Evolutionary conservation across 371 early-diverging fungal genomes (phyloP).

Genomic region (Mucor mucedo): DNA sequence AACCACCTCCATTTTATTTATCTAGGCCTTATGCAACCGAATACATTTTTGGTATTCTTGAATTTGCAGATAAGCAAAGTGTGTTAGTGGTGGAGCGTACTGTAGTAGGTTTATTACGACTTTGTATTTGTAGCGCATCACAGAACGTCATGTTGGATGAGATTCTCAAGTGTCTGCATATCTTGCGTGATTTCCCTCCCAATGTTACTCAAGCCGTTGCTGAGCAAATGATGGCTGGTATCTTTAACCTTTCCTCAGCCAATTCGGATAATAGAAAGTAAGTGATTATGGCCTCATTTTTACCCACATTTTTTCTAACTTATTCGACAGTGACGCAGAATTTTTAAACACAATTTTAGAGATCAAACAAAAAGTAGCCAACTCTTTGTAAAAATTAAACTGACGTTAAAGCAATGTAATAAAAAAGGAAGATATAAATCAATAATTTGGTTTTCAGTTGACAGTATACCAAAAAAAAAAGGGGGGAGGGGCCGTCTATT

Average conservation of each 20-base stretch:
- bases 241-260: slow-evolving; percentile 62
- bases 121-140: slow-evolving; percentile 74
- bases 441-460: no score
- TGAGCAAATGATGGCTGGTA: slow-evolving; percentile 83
- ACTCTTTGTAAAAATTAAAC: slow-evolving; percentile 31
- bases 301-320: neutral
- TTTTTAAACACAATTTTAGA: slow-evolving; percentile 53
- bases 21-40: slow-evolving; percentile 68
- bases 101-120: slow-evolving; percentile 73
- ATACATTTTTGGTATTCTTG: slow-evolving; percentile 71
- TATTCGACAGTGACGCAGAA: slow-evolving; percentile 40
- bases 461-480: no score
- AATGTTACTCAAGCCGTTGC: slow-evolving; percentile 72
- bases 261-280: slow-evolving; percentile 56
- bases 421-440: neutral
- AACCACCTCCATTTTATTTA: neutral
- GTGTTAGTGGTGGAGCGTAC: slow-evolving; percentile 76
- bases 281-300: slow-evolving; percentile 12
- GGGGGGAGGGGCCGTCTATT: no score
- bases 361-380: slow-evolving; percentile 53
- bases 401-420: neutral
- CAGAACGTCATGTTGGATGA: slow-evolving; percentile 59
- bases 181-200: slow-evolving; percentile 66
- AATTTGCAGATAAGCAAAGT: slow-evolving; percentile 72
- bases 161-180: slow-evolving; percentile 66